These are phyloP conservation scores for Osmanthus fragrans DNA, from an alignment of 257 asterid species.

Conservation along the genomic window DNA sequence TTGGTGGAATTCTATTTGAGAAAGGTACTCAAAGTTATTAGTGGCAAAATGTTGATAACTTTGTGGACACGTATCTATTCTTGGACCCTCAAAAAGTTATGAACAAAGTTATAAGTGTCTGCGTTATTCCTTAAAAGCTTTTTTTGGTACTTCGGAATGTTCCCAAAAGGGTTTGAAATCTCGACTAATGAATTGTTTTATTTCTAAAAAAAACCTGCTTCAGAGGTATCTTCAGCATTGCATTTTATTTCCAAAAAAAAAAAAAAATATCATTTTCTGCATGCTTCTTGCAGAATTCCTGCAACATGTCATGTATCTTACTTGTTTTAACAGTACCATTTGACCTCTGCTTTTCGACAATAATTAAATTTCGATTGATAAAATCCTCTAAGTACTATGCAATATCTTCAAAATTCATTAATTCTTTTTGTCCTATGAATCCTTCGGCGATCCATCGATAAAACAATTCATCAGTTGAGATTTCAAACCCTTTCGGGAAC, in stretches of 20 bases:
- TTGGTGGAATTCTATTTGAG: slow-evolving; percentile 50
- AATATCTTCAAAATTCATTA: slow-evolving; percentile 46
- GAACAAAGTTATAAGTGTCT: slow-evolving; percentile 48
- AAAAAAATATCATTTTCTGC: not conserved
- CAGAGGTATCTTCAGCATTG: slow-evolving; percentile 7
- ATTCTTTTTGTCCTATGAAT: slow-evolving; percentile 43
- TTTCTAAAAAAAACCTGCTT: no score
- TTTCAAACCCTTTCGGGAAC: slow-evolving; percentile 51
- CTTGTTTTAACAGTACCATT: slow-evolving; percentile 48
- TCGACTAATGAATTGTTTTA: slow-evolving; percentile 40
- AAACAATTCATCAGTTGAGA: slow-evolving; percentile 41
- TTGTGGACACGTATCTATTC: slow-evolving; percentile 43
- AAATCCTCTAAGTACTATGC: slow-evolving; percentile 53
- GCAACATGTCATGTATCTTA: slow-evolving; percentile 47
- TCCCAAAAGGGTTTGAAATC: slow-evolving; percentile 50
- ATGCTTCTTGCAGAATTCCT: slow-evolving; percentile 19
- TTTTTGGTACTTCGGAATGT: slow-evolving; percentile 58
- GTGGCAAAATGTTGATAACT: slow-evolving; percentile 45
- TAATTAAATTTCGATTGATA: slow-evolving; percentile 46
- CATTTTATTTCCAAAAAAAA: not conserved
- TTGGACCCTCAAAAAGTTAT: slow-evolving; percentile 36
- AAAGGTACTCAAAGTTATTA: slow-evolving; percentile 32
- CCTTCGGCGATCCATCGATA: slow-evolving; percentile 68
- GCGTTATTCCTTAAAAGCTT: slow-evolving; percentile 52
- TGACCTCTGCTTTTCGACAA: slow-evolving; percentile 36